A percentile compares a stretch with the other conserved stretches of the same genome.
These are phyloP conservation scores for Xylariaceae sp. DNA, from an alignment of 2,329 filamentous ascomycete species.

Conservation along the genomic window DNA sequence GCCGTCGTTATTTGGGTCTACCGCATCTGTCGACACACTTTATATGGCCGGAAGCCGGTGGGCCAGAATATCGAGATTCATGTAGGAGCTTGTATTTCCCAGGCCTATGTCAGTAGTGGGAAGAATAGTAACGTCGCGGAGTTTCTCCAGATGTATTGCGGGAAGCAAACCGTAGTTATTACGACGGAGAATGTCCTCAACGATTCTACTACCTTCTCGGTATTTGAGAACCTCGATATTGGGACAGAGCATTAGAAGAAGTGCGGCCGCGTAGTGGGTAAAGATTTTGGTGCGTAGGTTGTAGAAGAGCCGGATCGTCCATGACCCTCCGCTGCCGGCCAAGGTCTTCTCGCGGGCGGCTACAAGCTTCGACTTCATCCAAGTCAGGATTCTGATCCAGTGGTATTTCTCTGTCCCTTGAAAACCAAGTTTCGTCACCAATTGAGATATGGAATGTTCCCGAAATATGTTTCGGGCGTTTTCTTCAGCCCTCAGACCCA, in stretches of 20 bases:
- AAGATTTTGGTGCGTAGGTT: background rate
- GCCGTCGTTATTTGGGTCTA: background rate
- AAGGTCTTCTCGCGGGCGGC: slow-evolving; percentile 2
- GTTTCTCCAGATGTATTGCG: slow-evolving; percentile 5
- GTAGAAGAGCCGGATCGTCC: background rate
- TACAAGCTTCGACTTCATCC: slow-evolving; percentile 17
- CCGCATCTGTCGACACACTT: slow-evolving; percentile 9
- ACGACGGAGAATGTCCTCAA: slow-evolving; percentile 9
- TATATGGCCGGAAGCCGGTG: slow-evolving; percentile 16
- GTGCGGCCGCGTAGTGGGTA: slow-evolving; percentile 7
- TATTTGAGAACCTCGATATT: slow-evolving; percentile 15
- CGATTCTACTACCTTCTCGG: slow-evolving; percentile 2
- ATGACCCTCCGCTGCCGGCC: background rate
- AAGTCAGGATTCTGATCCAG: slow-evolving; percentile 10
- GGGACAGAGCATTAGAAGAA: slow-evolving; percentile 13
- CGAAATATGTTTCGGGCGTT: slow-evolving; percentile 7
- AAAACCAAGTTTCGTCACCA: slow-evolving; percentile 5
- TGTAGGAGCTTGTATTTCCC: slow-evolving; percentile 4
- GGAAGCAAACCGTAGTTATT: slow-evolving; percentile 18
- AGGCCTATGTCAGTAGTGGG: background rate
- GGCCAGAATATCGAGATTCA: slow-evolving; percentile 5
- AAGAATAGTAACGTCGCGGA: slow-evolving; percentile 12
- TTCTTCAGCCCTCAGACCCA: background rate
- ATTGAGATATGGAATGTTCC: slow-evolving; percentile 8
- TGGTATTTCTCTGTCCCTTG: slow-evolving; percentile 2